These are phyloP conservation scores for Diaporthe capsici DNA, from an alignment of 2,329 filamentous ascomycete genomes.

Conservation along the genomic window DNA sequence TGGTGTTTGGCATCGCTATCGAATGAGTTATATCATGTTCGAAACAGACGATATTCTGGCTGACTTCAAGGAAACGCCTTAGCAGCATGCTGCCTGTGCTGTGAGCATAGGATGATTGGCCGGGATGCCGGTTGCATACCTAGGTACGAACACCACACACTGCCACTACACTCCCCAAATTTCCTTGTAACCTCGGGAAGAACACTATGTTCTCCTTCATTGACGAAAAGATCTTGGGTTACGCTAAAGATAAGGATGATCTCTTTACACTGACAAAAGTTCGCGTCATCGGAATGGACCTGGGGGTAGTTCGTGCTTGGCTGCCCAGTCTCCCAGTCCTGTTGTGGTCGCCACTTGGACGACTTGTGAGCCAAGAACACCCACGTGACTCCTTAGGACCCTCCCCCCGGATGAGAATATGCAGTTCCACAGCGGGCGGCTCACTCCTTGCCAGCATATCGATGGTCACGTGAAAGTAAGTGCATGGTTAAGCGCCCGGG, in stretches of 20 bases:
- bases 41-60: background rate
- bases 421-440: background rate
- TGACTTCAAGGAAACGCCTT: background rate
- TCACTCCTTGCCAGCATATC: background rate
- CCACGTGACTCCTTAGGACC: background rate
- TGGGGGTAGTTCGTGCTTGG: background rate
- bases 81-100: background rate
- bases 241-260: background rate
- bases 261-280: background rate
- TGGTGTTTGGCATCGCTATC: background rate
- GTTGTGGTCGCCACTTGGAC: background rate
- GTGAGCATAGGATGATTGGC: background rate
- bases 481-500: background rate
- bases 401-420: background rate
- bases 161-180: too few species aligned
- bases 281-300: background rate
- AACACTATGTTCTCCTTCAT: background rate
- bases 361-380: background rate
- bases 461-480: constrained; percentile 3
- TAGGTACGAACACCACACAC: too few species aligned
- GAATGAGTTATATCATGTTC: background rate
- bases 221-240: rapidly evolving
- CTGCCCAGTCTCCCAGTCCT: background rate
- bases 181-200: background rate
- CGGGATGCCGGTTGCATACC: background rate